Percentiles rank a stretch among this genome's conserved stretches.
These are phyloP conservation scores for Larix kaempferi DNA, from an alignment of 75 land plant species.

Conservation along the genomic window DNA sequence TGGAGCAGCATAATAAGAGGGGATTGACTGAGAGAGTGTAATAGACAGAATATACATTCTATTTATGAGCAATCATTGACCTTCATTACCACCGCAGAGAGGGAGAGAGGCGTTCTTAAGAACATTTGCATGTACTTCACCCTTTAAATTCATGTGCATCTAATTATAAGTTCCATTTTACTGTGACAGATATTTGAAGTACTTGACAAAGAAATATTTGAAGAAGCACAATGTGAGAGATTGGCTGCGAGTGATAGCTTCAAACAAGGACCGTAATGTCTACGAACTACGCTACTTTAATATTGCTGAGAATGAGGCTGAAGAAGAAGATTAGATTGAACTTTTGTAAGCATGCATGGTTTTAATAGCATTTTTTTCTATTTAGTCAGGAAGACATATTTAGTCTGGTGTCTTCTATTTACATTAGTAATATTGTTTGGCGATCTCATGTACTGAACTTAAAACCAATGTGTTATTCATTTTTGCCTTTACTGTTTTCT, in stretches of 20 bases:
- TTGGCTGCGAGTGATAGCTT: slow-evolving; percentile 53
- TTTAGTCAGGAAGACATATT: background rate
- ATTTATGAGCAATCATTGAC: too few relatives aligned
- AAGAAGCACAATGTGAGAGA: slow-evolving; percentile 53
- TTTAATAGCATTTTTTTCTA: too few relatives aligned
- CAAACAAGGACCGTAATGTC: slow-evolving; percentile 36
- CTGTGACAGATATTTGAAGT: slow-evolving; percentile 43
- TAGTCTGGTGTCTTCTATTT: background rate
- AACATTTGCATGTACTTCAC: too few relatives aligned
- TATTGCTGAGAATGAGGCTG: slow-evolving; percentile 47
- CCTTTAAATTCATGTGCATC: too few relatives aligned
- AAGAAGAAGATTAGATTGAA: slow-evolving; percentile 39
- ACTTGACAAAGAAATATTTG: slow-evolving; percentile 51
- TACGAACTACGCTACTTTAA: slow-evolving; percentile 46
- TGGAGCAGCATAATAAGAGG: slow-evolving; percentile 44
- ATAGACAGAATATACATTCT: too few relatives aligned
- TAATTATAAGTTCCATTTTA: too few relatives aligned
- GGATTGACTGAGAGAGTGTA: slow-evolving; percentile 52
- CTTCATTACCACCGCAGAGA: too few relatives aligned
- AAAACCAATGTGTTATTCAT: too few relatives aligned
- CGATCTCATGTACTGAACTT: too few relatives aligned
- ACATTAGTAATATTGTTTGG: too few relatives aligned
- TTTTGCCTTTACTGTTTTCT: too few relatives aligned
- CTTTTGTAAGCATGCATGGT: too few relatives aligned
- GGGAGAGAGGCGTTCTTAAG: slow-evolving; percentile 8